Conservation (phyloP, 305 asterid species). For the Fraxinus velutina region DNA sequence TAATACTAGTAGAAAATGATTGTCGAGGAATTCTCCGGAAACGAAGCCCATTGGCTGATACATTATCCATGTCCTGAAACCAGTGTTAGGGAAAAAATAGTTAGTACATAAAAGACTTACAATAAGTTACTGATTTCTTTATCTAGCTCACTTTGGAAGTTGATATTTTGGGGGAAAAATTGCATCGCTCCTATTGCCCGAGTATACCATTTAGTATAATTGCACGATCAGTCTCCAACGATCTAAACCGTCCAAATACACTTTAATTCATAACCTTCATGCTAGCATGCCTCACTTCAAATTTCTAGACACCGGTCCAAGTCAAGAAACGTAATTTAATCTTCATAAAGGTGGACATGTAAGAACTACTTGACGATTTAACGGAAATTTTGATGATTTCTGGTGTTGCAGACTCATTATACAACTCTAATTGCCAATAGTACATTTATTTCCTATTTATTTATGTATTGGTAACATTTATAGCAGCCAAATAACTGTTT, state of each 20-base stretch:
- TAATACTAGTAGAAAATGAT: conserved; percentile 57
- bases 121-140: background rate
- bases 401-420: background rate
- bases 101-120: background rate
- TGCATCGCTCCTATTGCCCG: background rate
- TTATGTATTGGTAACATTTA: background rate
- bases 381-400: background rate
- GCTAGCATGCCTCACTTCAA: background rate
- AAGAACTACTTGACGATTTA: background rate
- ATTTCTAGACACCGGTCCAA: background rate
- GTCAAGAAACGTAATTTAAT: background rate
- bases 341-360: background rate
- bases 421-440: background rate
- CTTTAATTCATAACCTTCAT: background rate
- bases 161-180: background rate
- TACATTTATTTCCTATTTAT: background rate
- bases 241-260: background rate
- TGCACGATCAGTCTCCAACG: background rate
- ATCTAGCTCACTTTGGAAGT: conserved; percentile 2
- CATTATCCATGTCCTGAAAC: conserved; percentile 61
- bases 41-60: conserved; percentile 55
- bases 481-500: background rate
- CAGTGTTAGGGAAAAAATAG: conserved; percentile 4
- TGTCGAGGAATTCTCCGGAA: conserved; percentile 74
- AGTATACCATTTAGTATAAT: background rate